Evolutionary conservation across 805 yeast genomes (phyloP).

Genomic region (Torulaspora franciscae): DNA sequence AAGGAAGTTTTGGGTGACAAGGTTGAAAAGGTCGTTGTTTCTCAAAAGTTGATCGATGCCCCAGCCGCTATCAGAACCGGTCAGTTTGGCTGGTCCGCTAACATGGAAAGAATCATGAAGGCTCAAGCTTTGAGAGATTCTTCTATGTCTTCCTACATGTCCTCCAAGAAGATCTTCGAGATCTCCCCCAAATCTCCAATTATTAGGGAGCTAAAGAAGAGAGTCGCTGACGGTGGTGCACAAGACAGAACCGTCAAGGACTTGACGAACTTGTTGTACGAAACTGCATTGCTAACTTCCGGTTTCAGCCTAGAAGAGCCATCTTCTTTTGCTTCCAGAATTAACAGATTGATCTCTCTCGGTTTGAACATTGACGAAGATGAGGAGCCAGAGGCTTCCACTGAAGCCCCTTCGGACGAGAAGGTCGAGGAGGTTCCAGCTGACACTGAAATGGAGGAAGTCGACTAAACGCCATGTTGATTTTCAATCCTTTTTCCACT

Average conservation of each 20-base stretch:
- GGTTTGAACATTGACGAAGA: slow-evolving; percentile 98
- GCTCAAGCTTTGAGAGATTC: slow-evolving; percentile 99
- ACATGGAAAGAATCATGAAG: slow-evolving; percentile 99
- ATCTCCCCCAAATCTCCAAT: slow-evolving; percentile 95
- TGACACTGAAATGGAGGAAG: slow-evolving; percentile 98
- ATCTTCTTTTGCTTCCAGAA: slow-evolving; percentile 93
- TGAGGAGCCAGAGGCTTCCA: slow-evolving; percentile 43
- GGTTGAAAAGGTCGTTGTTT: slow-evolving; percentile 98
- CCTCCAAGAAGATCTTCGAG: slow-evolving; percentile 98
- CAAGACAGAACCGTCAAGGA: slow-evolving; percentile 98
- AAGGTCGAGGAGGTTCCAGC: slow-evolving; percentile 47
- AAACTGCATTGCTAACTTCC: slow-evolving; percentile 96
- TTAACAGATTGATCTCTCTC: slow-evolving; percentile 94
- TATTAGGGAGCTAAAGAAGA: slow-evolving; percentile 90
- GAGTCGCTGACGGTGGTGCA: slow-evolving; percentile 96
- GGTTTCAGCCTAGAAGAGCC: slow-evolving; percentile 99
- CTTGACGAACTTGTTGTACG: slow-evolving; percentile 91
- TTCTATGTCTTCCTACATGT: slow-evolving; percentile 98
- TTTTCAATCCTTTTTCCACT: neutral
- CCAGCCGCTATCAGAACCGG: slow-evolving; percentile 99
- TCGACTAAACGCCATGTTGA: slow-evolving; percentile 54
- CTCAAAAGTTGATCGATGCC: slow-evolving; percentile 94
- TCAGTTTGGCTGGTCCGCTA: slow-evolving; percentile 99
- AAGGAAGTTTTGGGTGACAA: slow-evolving; percentile 97
- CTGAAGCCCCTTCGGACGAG: slow-evolving; percentile 10